Base-by-base conservation (phyloP, 805 yeast species). In the Komagataella pastoris region DNA sequence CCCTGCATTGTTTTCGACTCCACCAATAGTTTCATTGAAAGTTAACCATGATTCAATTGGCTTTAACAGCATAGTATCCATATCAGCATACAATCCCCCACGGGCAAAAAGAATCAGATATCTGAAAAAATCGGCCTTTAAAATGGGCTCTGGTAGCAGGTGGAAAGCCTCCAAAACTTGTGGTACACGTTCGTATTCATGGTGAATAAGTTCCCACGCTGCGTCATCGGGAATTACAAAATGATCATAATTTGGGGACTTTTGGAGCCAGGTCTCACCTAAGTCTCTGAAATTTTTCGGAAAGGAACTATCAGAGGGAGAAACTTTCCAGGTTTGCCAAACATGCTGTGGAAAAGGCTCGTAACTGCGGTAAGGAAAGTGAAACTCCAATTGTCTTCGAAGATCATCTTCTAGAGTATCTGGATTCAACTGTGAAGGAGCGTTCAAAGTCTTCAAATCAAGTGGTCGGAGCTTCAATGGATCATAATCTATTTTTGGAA, bases 241-340 rank as follows among this genome's bases (percentile, higher is more conserved):
- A 65, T 88, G 90, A 6, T 80, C 79, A 61, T 76, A 83, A 17
- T 52, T 57, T 1, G 80, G 77, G 62, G 86, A 84, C 50, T 66
- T 65, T 12, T 64, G 67, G 1, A 74, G 68, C 98, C 98, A 91
- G 44, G 81, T 69, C 17, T 73, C 64, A 53, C 79, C 79, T 47
- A 70, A 75, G 43, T 69, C 68, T 48, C 65, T 69, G 61, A 79
- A 83, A 36, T 66, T 63, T 8, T 71, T 59, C 18, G 87, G 85
- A 61, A 88, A 82, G 12, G 71, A 62, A 18, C 69, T 71, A 55
- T 83, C 83, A 46, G 72, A 71, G 49, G 75, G 60, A 17, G 79
- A 80, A 49, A 75, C 80, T 66, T 89, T 91, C 97, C 97, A 91
- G 1, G 96, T 82, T 67, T 91, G 98, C 96, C 97, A 91, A 46